These are phyloP conservation scores for Nicotiana obtusifolia DNA, from an alignment of 257 asterid species.

Conservation along the genomic window DNA sequence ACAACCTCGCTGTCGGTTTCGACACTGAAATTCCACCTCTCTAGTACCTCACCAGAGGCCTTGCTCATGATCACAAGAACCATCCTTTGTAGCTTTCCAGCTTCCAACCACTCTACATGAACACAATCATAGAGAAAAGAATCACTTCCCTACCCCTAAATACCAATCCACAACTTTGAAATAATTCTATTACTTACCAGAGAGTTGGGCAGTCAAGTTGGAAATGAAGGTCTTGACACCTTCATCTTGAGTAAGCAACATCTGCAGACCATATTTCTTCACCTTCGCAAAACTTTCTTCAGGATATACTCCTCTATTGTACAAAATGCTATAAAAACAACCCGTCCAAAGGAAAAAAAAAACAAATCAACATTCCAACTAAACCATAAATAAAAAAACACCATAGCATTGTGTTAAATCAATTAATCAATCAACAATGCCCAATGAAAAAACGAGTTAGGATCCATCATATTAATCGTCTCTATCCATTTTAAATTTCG, in stretches of 20 bases:
- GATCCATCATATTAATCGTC: neutral
- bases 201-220: conserved; percentile 77
- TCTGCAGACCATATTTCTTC: conserved; percentile 87
- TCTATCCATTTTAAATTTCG: neutral
- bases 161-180: neutral
- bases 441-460: neutral
- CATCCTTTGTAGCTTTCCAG: conserved; percentile 84
- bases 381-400: neutral
- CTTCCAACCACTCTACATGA: conserved; percentile 79
- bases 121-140: neutral
- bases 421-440: neutral
- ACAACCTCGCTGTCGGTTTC: conserved; percentile 82
- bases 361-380: conserved; percentile 5
- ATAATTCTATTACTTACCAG: conserved; percentile 39
- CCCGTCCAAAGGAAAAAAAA: neutral
- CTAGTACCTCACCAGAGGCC: conserved; percentile 73
- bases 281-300: conserved; percentile 85
- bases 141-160: neutral
- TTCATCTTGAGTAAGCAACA: conserved; percentile 93
- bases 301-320: conserved; percentile 87
- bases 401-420: neutral
- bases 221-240: conserved; percentile 86
- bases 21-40: conserved; percentile 95
- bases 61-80: conserved; percentile 95
- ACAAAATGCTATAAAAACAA: conserved; percentile 44